These are phyloP conservation scores for Endocalyx cinctus DNA, from an alignment of 2,329 filamentous ascomycete genomes.

Conservation along the genomic window DNA sequence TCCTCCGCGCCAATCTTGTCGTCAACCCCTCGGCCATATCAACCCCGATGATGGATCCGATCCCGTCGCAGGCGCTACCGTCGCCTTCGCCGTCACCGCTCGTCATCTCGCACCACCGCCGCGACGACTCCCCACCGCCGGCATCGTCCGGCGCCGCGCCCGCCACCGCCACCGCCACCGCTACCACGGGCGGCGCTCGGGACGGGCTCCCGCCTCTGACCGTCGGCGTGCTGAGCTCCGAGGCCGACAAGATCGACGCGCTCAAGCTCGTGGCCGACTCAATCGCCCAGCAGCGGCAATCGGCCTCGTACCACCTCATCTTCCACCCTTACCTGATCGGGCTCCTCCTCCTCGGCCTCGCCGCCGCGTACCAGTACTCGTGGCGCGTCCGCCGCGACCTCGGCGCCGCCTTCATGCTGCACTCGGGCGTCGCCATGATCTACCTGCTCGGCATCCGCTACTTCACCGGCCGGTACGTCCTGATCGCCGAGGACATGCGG, in stretches of 20 bases:
- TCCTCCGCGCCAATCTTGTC: slow-evolving; percentile 74
- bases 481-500: slow-evolving; percentile 55
- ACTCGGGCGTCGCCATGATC: slow-evolving; percentile 58
- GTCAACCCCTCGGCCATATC: slow-evolving; percentile 58
- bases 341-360: slow-evolving; percentile 40
- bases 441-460: slow-evolving; percentile 59
- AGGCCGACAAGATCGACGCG: slow-evolving; percentile 60
- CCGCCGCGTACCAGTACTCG: slow-evolving; percentile 40
- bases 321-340: slow-evolving; percentile 55
- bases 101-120: slow-evolving; percentile 31
- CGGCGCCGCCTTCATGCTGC: slow-evolving; percentile 52
- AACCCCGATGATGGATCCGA: slow-evolving; percentile 59
- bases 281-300: slow-evolving; percentile 75
- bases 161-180: slow-evolving; percentile 31
- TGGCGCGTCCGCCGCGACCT: slow-evolving; percentile 45
- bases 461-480: slow-evolving; percentile 57
- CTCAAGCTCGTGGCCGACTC: slow-evolving; percentile 75
- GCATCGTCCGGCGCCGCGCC: too few relatives aligned
- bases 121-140: too few relatives aligned
- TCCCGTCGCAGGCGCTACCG: slow-evolving; percentile 34
- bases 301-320: slow-evolving; percentile 58
- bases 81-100: slow-evolving; percentile 33
- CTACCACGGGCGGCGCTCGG: too few relatives aligned
- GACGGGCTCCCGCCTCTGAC: slow-evolving; percentile 60
- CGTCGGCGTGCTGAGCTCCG: slow-evolving; percentile 50